Evolutionary conservation across 1,139 yeast genomes (phyloP).

Genomic region (Sugiyamaella grinbergsii): DNA sequence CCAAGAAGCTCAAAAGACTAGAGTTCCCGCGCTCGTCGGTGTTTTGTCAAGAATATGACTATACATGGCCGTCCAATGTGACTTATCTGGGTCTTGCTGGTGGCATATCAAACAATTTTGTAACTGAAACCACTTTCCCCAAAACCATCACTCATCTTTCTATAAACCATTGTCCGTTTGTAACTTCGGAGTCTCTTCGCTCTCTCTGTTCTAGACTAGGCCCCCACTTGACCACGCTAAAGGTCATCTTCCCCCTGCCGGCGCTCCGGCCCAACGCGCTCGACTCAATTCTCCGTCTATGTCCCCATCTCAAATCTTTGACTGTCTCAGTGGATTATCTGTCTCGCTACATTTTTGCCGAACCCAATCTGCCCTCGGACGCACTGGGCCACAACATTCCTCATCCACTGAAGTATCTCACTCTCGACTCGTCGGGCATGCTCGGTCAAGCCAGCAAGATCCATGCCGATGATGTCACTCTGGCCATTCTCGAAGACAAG

Average conservation of each 20-base stretch:
- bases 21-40: slow-evolving; percentile 90
- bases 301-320: slow-evolving; percentile 67
- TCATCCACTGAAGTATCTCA: slow-evolving; percentile 65
- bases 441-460: slow-evolving; percentile 81
- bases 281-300: slow-evolving; percentile 69
- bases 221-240: slow-evolving; percentile 57
- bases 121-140: slow-evolving; percentile 69
- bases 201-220: slow-evolving; percentile 67
- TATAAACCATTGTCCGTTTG: slow-evolving; percentile 83
- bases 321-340: slow-evolving; percentile 82
- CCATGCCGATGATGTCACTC: slow-evolving; percentile 84
- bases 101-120: slow-evolving; percentile 81
- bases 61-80: slow-evolving; percentile 75
- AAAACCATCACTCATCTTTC: slow-evolving; percentile 67
- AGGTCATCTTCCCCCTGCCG: slow-evolving; percentile 88
- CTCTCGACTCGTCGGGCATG: slow-evolving; percentile 83
- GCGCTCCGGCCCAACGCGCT: slow-evolving; percentile 66
- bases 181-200: slow-evolving; percentile 60
- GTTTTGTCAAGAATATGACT: slow-evolving; percentile 61
- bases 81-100: slow-evolving; percentile 79
- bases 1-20: slow-evolving; percentile 65
- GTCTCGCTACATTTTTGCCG: slow-evolving; percentile 48
- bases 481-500: slow-evolving; percentile 78
- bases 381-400: slow-evolving; percentile 26
- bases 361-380: slow-evolving; percentile 36